These are phyloP conservation scores for Dimocarpus longan DNA, from an alignment of 345 rosid species.

Conservation along the genomic window DNA sequence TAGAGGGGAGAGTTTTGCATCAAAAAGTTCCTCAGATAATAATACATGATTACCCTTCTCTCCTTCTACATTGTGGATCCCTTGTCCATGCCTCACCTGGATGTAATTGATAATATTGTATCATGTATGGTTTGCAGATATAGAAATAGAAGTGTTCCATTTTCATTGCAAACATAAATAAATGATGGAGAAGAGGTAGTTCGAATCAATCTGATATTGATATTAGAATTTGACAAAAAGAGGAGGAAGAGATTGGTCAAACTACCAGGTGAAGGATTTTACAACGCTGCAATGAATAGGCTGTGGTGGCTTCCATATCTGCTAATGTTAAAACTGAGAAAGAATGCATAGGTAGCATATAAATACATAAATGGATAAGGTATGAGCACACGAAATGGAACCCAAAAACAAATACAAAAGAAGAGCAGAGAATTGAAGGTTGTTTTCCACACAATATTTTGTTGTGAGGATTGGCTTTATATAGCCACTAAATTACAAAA, in stretches of 20 bases:
- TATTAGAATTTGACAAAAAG: neutral
- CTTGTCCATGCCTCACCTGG: constrained; percentile 80
- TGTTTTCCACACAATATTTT: too few relatives aligned
- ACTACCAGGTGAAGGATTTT: constrained; percentile 61
- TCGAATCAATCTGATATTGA: neutral
- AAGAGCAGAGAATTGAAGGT: too few relatives aligned
- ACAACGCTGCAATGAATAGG: constrained; percentile 46
- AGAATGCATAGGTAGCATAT: neutral
- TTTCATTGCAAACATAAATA: too few relatives aligned
- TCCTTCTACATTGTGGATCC: constrained; percentile 62
- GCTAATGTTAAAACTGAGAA: constrained; percentile 12
- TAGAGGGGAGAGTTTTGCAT: constrained; percentile 56
- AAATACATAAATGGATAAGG: neutral
- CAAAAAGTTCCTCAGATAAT: constrained; percentile 57
- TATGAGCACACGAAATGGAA: too few relatives aligned
- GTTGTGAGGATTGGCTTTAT: too few relatives aligned
- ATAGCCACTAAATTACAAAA: too few relatives aligned
- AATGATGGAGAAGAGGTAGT: too few relatives aligned
- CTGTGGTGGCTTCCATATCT: constrained; percentile 35
- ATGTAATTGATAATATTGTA: neutral
- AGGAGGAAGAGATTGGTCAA: neutral
- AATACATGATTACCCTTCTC: constrained; percentile 42
- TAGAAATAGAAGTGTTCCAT: too few relatives aligned
- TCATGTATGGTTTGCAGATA: neutral
- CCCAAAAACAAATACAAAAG: too few relatives aligned